Percentiles rank a stretch among this genome's conserved stretches.
These are phyloP conservation scores for Scheffersomyces stambukii DNA, from an alignment of 1,139 yeast genomes.

Conservation along the genomic window DNA sequence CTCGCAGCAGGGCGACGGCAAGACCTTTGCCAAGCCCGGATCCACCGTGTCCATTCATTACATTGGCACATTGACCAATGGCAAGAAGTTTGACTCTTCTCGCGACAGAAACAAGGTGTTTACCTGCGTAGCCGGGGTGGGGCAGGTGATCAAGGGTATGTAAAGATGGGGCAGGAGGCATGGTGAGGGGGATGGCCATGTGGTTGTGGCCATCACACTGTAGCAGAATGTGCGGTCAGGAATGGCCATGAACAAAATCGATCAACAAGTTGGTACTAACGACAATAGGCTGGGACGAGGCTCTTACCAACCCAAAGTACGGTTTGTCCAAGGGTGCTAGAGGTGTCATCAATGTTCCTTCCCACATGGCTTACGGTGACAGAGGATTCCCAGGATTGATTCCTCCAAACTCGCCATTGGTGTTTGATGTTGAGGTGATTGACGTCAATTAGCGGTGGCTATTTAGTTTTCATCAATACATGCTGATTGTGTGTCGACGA, in stretches of 20 bases:
- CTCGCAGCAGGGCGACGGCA: slow-evolving; percentile 69
- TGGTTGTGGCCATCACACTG: no score
- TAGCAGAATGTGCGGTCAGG: no score
- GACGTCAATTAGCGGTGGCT: slow-evolving; percentile 53
- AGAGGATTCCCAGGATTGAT: slow-evolving; percentile 95
- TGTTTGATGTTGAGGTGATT: slow-evolving; percentile 88
- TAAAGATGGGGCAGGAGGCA: slow-evolving; percentile 57
- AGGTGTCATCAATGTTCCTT: slow-evolving; percentile 88
- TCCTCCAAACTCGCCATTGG: slow-evolving; percentile 92
- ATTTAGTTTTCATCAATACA: no score
- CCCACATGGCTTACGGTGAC: slow-evolving; percentile 88
- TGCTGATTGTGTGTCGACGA: no score
- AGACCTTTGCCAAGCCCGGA: slow-evolving; percentile 79
- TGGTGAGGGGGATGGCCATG: no score
- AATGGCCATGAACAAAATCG: no score
- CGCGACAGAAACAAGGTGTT: slow-evolving; percentile 92
- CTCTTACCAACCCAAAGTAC: slow-evolving; percentile 70
- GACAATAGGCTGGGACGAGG: no score
- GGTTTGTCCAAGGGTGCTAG: slow-evolving; percentile 90
- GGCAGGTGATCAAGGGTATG: slow-evolving; percentile 84
- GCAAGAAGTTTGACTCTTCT: slow-evolving; percentile 93
- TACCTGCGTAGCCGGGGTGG: slow-evolving; percentile 90
- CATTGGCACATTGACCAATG: slow-evolving; percentile 91
- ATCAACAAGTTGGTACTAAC: no score
- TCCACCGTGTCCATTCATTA: slow-evolving; percentile 91